Evolutionary conservation across 169 alveolate genomes (phyloP), one percentile per base, ranked within the genome.

Genomic region (Theileria orientalis): DNA sequence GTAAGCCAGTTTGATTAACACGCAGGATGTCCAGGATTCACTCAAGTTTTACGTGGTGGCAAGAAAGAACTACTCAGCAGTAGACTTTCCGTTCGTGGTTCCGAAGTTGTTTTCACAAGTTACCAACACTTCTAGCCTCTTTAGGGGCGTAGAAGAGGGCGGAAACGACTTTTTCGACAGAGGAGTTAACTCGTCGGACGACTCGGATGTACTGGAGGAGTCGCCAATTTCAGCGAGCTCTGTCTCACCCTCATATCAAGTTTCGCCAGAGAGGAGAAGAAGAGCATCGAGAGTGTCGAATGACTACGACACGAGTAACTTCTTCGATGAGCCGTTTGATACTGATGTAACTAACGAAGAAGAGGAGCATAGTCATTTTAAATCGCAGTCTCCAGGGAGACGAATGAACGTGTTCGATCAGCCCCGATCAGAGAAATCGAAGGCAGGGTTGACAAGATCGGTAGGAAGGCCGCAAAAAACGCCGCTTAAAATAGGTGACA

Each of bases 21-120:
- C 2, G 25, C 72, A 79, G 87, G 83, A 69, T 54, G 77, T 46
- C 16, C 21, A 52, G 16, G 75, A 49, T 47, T 44, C 32, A 40
- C 63, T 71, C 23, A 60, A 51, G 76, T 69, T 79, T 35, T 79
- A 71, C 62, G 83, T 71, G 13, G 87, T 79, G 27, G 71, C 83
- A n/a, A 71, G 87, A 5, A 23, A 77, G 27, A 71, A 71, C 63
- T 68, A 75, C 51, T n/a, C 66, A 3, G 40, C 78, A 9, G 29
- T 16, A 16, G 68, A 68, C n/a, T 61, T 61, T 33, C 61, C 87
- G 11, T 79, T 67, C 56, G 25, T 71, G 63, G 63, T 71, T 19
- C 76, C 57, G 32, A 62, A 66, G 25, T 42, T 72, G 21, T 63
- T 71, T 23, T 51, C 83, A 5, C 72, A 70, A 1, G 33, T 46